phyloP scores from a whole-genome alignment of 176 grass and related monocot species.

The Juncus inflexus region DNA sequence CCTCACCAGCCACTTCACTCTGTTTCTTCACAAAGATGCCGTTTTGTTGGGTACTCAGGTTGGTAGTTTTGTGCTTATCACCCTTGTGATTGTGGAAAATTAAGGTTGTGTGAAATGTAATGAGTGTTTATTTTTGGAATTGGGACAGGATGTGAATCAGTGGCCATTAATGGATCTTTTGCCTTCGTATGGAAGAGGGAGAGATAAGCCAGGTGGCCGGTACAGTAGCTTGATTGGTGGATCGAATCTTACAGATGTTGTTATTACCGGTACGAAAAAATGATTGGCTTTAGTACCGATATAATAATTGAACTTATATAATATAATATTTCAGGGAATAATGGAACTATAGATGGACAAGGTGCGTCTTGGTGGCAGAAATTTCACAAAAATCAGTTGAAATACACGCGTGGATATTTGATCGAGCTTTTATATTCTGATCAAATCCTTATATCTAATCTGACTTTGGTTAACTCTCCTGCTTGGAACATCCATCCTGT shows the following conservation, averaged over 20 bases:
- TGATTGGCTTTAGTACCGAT: neutral
- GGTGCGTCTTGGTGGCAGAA: constrained; percentile 85
- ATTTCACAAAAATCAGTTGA: constrained; percentile 68
- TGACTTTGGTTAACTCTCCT: constrained; percentile 80
- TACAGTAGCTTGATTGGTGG: constrained; percentile 87
- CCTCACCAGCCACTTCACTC: constrained; percentile 86
- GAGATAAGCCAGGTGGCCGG: constrained; percentile 63
- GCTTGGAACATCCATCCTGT: constrained; percentile 94
- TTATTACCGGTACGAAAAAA: constrained; percentile 25
- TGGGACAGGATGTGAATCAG: constrained; percentile 44
- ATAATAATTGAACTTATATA: neutral
- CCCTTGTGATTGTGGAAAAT: neutral
- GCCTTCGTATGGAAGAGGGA: constrained; percentile 78
- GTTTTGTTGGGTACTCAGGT: constrained; percentile 76
- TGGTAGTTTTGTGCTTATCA: neutral
- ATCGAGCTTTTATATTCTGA: constrained; percentile 66
- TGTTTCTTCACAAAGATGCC: constrained; percentile 67
- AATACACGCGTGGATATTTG: constrained; percentile 82
- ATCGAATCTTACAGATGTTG: constrained; percentile 66
- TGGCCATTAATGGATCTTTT: constrained; percentile 79
- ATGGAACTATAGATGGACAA: constrained; percentile 89
- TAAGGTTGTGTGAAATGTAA: neutral
- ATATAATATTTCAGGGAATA: constrained; percentile 42
- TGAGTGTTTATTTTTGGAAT: neutral
- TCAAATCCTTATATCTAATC: constrained; percentile 70